Percentiles rank a stretch among this genome's conserved stretches.
Conservation (phyloP, 495 filamentous ascomycete genomes). For the Sordaria brevicollis region DNA sequence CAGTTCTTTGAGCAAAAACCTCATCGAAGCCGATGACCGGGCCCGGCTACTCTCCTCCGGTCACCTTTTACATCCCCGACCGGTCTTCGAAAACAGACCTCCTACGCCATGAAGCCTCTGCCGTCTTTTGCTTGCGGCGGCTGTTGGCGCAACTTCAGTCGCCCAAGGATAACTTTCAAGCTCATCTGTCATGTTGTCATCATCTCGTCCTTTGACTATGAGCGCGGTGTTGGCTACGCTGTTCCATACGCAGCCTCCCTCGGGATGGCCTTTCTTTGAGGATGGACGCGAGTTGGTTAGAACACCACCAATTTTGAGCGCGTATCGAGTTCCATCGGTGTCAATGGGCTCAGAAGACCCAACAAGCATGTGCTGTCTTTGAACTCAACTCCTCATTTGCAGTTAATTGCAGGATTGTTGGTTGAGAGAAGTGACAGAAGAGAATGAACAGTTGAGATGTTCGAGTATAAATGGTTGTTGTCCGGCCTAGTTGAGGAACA, state of each 20-base stretch:
- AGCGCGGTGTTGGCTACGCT: background rate
- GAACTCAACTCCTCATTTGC: background rate
- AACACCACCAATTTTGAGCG: background rate
- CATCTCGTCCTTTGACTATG: background rate
- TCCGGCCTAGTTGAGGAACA: background rate
- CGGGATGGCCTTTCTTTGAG: background rate
- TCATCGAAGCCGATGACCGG: background rate
- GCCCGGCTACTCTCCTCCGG: background rate
- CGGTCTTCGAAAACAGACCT: background rate
- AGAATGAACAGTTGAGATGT: background rate
- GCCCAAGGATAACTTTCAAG: background rate
- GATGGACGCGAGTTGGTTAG: rapidly evolving
- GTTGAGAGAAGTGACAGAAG: background rate
- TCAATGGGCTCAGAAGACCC: background rate
- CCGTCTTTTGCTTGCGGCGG: background rate
- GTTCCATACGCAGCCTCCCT: background rate
- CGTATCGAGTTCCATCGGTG: background rate
- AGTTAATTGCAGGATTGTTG: background rate
- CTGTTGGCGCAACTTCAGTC: background rate
- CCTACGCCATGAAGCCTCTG: background rate
- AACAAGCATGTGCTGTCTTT: background rate
- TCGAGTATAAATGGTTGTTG: background rate
- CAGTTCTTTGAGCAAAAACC: background rate
- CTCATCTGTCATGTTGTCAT: background rate
- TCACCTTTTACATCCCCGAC: background rate